Evolutionary conservation across 78 protist species (phyloP).

Genomic region (Dictyostelium purpureum): DNA sequence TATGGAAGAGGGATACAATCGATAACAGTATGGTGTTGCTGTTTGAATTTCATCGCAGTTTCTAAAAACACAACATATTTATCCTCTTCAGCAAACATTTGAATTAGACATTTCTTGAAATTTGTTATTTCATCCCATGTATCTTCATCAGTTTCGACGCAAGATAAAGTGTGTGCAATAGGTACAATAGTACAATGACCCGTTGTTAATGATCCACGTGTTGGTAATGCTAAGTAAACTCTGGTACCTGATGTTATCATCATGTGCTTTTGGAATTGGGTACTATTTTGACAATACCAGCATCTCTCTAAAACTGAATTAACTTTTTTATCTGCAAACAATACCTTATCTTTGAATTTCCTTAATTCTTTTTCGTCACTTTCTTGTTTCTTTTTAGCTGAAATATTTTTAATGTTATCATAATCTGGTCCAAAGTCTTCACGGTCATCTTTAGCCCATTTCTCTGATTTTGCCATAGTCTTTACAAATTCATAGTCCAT

Average conservation of each 20-base stretch:
- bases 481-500: constrained; percentile 69
- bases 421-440: constrained; percentile 72
- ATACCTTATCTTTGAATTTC: constrained; percentile 13
- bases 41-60: constrained; percentile 64
- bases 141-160: constrained; percentile 50
- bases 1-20: constrained; percentile 71
- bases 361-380: constrained; percentile 9
- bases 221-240: constrained; percentile 45
- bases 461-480: background rate
- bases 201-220: background rate
- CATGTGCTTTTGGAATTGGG: constrained; percentile 34
- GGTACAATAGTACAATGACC: constrained; percentile 88
- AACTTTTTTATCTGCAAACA: constrained; percentile 5
- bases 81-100: constrained; percentile 53
- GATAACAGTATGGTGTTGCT: constrained; percentile 34
- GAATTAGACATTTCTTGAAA: constrained; percentile 69
- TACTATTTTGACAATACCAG: constrained; percentile 33
- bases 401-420: background rate
- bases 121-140: constrained; percentile 57
- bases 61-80: constrained; percentile 76
- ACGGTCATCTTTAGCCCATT: constrained; percentile 56
- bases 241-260: background rate
- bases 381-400: background rate
- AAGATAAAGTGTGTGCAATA: constrained; percentile 9
- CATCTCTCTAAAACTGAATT: constrained; percentile 17